Conservation (phyloP, 768 basidiomycete species). For the Rhodosporidiobolus sp. region DNA sequence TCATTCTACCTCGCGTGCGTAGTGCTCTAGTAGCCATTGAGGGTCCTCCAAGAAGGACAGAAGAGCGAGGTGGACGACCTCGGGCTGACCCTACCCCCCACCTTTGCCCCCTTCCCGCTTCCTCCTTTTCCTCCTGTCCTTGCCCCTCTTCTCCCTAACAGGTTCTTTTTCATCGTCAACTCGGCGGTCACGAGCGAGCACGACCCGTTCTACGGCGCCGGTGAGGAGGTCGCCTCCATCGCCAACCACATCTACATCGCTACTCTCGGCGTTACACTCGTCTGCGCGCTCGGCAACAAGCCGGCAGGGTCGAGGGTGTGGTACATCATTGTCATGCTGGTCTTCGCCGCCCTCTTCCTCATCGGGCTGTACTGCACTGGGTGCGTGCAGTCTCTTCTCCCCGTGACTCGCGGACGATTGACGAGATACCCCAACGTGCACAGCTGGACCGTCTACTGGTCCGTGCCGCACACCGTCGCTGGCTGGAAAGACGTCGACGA, state of each 20-base stretch:
- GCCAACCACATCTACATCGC: constrained; percentile 64
- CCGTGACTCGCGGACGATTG: background rate
- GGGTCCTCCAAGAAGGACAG: too few species aligned
- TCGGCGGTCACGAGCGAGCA: constrained; percentile 62
- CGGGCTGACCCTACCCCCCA: too few species aligned
- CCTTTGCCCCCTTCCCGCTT: constrained; percentile 56
- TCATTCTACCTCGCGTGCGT: constrained; percentile 54
- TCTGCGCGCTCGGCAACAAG: constrained; percentile 72
- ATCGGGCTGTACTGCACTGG: constrained; percentile 47
- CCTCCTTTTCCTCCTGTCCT: constrained; percentile 58
- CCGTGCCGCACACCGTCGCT: constrained; percentile 67
- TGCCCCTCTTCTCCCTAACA: too few species aligned
- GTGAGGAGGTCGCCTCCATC: constrained; percentile 69
- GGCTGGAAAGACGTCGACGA: constrained; percentile 66
- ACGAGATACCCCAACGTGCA: constrained; percentile 68
- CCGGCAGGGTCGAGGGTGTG: constrained; percentile 74
- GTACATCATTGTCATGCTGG: constrained; percentile 68
- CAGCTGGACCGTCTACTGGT: constrained; percentile 82
- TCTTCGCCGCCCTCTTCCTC: constrained; percentile 61
- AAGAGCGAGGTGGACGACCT: too few species aligned
- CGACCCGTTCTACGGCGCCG: constrained; percentile 75
- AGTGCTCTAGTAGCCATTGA: too few species aligned
- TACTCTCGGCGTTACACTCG: constrained; percentile 72
- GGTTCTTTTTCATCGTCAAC: constrained; percentile 63
- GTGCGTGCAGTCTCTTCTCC: constrained; percentile 45